Conservation (phyloP, 208 protist genomes). For the Borovskyia barvae region DNA sequence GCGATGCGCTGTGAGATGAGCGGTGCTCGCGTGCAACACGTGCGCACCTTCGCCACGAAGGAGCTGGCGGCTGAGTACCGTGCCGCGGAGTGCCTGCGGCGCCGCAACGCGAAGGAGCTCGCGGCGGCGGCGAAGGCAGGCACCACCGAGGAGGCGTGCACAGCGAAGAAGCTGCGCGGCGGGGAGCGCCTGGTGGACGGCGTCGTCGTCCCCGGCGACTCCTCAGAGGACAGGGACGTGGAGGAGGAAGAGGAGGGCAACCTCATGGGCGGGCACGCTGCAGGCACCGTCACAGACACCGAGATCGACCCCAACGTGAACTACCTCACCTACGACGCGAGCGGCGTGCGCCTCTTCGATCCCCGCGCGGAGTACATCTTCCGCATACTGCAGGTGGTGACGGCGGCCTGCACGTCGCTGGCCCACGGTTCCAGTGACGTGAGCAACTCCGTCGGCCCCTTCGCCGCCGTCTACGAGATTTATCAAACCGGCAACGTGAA, state of each 20-base stretch:
- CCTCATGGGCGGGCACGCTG: neutral
- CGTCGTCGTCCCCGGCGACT: slow-evolving; percentile 17
- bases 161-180: slow-evolving; percentile 3
- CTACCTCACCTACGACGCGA: slow-evolving; percentile 19
- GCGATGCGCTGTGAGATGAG: slow-evolving; percentile 28
- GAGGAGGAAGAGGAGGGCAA: neutral
- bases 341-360: slow-evolving; percentile 41
- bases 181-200: slow-evolving; percentile 16
- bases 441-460: slow-evolving; percentile 66
- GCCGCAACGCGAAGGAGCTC: neutral
- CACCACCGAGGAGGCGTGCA: slow-evolving; percentile 1
- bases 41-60: slow-evolving; percentile 6
- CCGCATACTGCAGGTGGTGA: slow-evolving; percentile 65
- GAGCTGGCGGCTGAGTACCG: slow-evolving; percentile 7
- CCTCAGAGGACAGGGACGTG: slow-evolving; percentile 5
- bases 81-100: neutral
- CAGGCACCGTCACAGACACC: neutral
- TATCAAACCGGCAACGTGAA: slow-evolving; percentile 41
- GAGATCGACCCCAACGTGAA: slow-evolving; percentile 5
- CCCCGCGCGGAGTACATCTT: slow-evolving; percentile 64
- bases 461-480: slow-evolving; percentile 56
- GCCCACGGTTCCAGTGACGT: slow-evolving; percentile 75
- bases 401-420: slow-evolving; percentile 58
- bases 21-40: slow-evolving; percentile 14
- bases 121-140: neutral